Base-by-base conservation (phyloP, 306 rosid genomes). In the Astragalus glycyphyllos region DNA sequence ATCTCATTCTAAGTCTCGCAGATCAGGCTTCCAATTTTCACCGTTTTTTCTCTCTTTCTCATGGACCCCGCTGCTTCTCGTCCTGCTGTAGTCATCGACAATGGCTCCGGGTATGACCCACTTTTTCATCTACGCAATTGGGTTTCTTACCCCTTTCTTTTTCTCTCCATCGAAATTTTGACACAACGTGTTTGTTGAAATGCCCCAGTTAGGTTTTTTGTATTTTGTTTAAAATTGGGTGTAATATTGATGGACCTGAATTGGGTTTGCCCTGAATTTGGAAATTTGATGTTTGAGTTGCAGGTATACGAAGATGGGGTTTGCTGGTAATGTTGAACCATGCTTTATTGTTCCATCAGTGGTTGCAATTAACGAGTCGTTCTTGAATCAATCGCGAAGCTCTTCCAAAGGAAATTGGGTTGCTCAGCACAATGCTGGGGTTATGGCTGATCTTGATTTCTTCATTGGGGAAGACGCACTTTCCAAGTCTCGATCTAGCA, bases 371-470 rank as follows among this genome's bases (percentile, higher is more conserved):
- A 95, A 95, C 26, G 97, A 95, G 65, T 91, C 99, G 60, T 95
- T 95, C 42, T 29, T 89, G 63, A 91, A 86, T 67, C 97, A 84
- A 76, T 83, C 96, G 11, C 80, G 90, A 62, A 82, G 59, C 69
- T 61, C 86, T 73, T 91, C 99, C 1, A 95, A 95, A 79, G 90
- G 86, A 40, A 89, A 83, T 80, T 89, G 86, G 96, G 29, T 84
- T 7, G 86, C 97, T 47, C 99, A 95, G 85, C 91, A 95, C 81
- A 95, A 87, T 73, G 99, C 99, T 0, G 99, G 99, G 12, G 99
- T 95, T 7, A 95, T 91, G 97, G 99, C 99, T 14, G 99, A 95
- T 91, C 97, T 95, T 44, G 99, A 95, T 85, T 95, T 91, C 86
- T 95, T 95, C 69, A 87, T 95, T 23, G 99, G 99, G 41, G 99